Base-by-base conservation (phyloP, 208 protist genomes). In the Crithidia brevicula region DNA sequence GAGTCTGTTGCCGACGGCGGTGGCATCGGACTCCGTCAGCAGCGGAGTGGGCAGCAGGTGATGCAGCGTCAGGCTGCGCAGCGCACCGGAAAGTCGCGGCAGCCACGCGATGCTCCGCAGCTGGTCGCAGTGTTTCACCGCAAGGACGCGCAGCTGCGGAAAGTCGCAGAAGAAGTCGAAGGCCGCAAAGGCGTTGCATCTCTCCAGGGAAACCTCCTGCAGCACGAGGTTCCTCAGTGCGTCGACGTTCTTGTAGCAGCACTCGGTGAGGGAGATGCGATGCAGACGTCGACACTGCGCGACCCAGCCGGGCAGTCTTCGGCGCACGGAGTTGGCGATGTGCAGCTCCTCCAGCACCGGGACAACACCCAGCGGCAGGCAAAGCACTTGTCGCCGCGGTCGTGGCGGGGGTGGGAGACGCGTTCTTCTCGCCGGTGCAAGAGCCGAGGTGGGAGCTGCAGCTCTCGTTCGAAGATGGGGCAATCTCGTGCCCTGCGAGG, bases 281-380 rank as follows among this genome's bases (percentile, higher is more conserved):
- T 27, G 34, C 31, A 75, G 52, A 4, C 34, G 23, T 4, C 20
- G 28, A 38, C 69, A 75, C 27, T 13, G 13, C 22, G 25, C 20
- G 22, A 76, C 54, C 70, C 70, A 76, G 6, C n/a, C 8, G 3
- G 70, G 70, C 16, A 76, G 20, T 10, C 13, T 4, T 7, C 49
- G 34, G 11, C 43, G 53, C 27, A 45, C 7, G 9, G 62, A 70
- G 40, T 40, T 40, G 6, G n/a, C 40, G 30, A 76, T 54, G 36
- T 52, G 13, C 47, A 76, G 62, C 43, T 76, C 62, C 62, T 76
- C 70, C 13, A 76, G 47, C 40, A 61, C 65, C 31, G 59, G 58
- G 4, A 46, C 50, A 5, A 33, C 56, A 45, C 22, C 45, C 9
- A 15, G 3, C 1, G 59, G 45, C 10, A 54, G 59, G 38, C 22